Conservation (phyloP, 331 rosid species). For the Malus hybrid region DNA sequence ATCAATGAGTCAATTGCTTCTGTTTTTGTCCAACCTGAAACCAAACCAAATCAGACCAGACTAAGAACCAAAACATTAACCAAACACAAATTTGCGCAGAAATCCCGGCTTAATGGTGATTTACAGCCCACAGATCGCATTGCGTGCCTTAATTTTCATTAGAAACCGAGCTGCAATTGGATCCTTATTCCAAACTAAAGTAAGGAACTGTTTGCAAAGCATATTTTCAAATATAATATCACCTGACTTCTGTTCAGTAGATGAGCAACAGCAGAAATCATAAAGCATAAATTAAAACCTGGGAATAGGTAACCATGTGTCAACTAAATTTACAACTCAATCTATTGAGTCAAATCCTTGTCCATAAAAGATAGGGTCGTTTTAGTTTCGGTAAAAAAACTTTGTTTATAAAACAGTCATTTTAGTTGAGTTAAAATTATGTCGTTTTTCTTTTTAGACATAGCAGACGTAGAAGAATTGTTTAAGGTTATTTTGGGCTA, state of each 20-base stretch:
- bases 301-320: background rate
- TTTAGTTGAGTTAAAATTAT: too few relatives aligned
- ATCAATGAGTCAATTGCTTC: slow-evolving; percentile 95
- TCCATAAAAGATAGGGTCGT: background rate
- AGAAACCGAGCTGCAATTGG: background rate
- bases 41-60: slow-evolving; percentile 21
- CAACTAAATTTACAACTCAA: background rate
- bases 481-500: background rate
- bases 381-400: background rate
- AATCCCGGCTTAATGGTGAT: background rate
- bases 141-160: background rate
- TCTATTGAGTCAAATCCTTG: background rate
- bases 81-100: background rate
- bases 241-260: background rate
- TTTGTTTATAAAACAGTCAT: too few relatives aligned
- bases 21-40: slow-evolving; percentile 82
- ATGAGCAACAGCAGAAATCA: background rate
- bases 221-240: background rate
- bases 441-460: too few relatives aligned
- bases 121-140: background rate
- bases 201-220: background rate
- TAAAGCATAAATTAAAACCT: background rate
- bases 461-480: background rate
- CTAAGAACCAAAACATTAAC: background rate
- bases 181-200: background rate